Conservation (phyloP, 2,329 filamentous ascomycete species). For the Aspergillus ochraceus region DNA sequence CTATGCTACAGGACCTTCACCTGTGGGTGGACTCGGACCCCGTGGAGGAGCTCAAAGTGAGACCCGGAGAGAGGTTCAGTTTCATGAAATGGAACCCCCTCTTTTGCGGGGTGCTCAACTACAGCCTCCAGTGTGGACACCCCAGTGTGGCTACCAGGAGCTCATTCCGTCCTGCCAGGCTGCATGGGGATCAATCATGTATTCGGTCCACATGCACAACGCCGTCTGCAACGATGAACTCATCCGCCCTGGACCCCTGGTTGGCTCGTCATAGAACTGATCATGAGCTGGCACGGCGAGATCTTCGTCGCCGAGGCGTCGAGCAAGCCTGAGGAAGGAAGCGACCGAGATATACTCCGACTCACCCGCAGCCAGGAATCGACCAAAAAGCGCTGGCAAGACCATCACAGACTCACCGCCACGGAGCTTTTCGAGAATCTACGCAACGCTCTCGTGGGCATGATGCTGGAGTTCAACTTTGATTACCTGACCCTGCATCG, state of each 20-base stretch:
- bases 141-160: slow-evolving; percentile 31
- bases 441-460: slow-evolving; percentile 31
- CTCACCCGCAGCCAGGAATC: neutral
- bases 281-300: slow-evolving; percentile 24
- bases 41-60: neutral
- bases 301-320: neutral
- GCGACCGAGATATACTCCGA: neutral
- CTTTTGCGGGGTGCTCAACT: slow-evolving; percentile 41
- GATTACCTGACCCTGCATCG: slow-evolving; percentile 46
- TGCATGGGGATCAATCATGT: slow-evolving; percentile 43
- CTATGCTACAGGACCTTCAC: neutral
- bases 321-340: neutral
- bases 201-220: slow-evolving; percentile 45
- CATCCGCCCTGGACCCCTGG: slow-evolving; percentile 3
- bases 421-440: slow-evolving; percentile 31
- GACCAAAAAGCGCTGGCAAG: neutral
- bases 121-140: slow-evolving; percentile 29
- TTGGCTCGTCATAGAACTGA: slow-evolving; percentile 47
- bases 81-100: slow-evolving; percentile 40
- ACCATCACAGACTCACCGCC: slow-evolving; percentile 7
- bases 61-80: slow-evolving; percentile 19
- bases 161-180: slow-evolving; percentile 35
- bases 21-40: neutral
- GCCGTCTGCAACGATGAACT: slow-evolving; percentile 35
- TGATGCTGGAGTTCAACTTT: slow-evolving; percentile 40